Conservation (phyloP, 176 grass and related monocot genomes). For the Hyparrhenia diplandra region DNA sequence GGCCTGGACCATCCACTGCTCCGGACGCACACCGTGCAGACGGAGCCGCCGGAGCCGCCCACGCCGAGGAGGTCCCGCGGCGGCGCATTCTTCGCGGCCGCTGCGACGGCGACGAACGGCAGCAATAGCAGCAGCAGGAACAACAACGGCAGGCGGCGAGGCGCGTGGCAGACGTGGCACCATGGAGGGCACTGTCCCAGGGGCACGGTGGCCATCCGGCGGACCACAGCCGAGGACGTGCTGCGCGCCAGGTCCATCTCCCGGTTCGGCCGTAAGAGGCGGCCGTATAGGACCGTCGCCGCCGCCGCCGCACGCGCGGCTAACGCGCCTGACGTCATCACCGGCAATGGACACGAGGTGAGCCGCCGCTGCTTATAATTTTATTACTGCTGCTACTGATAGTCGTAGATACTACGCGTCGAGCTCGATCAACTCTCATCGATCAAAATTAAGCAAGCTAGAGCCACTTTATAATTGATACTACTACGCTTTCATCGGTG, state of each 20-base stretch:
- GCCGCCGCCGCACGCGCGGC: constrained; percentile 27
- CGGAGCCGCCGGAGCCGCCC: background rate
- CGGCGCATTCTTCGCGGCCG: background rate
- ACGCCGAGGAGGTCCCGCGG: background rate
- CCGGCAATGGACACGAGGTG: constrained; percentile 96
- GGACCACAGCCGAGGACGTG: constrained; percentile 64
- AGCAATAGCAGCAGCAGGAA: background rate
- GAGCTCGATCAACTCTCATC: background rate
- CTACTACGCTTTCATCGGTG: too few relatives aligned
- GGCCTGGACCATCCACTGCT: constrained; percentile 73
- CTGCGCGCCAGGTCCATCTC: constrained; percentile 63
- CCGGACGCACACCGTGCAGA: constrained; percentile 65
- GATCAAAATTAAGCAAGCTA: background rate
- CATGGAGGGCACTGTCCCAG: constrained; percentile 64
- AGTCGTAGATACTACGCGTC: too few relatives aligned
- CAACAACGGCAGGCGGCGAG: background rate
- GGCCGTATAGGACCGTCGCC: background rate
- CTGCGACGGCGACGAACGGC: background rate
- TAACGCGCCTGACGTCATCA: constrained; percentile 67
- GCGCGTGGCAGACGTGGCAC: constrained; percentile 86
- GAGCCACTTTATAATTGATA: too few relatives aligned
- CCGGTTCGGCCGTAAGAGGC: constrained; percentile 72
- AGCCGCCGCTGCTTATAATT: too few relatives aligned
- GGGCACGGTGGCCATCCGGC: constrained; percentile 70
- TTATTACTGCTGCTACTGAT: background rate